phyloP scores from a whole-genome alignment of 805 yeast species.

The Candida ipomoeae region DNA sequence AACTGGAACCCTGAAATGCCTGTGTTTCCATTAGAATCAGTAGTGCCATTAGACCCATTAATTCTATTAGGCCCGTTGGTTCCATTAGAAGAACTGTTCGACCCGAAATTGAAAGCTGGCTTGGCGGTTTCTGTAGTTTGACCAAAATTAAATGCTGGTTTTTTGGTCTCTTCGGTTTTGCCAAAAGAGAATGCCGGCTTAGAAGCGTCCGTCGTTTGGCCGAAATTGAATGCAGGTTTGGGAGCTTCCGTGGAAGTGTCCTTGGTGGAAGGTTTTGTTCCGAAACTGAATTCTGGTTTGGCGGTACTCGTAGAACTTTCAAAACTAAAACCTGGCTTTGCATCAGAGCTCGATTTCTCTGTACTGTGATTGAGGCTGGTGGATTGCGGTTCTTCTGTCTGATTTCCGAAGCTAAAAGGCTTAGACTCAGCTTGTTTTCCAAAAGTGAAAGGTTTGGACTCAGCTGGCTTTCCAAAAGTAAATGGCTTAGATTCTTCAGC shows the following conservation, averaged over 20 bases:
- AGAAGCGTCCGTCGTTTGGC: conserved; percentile 1
- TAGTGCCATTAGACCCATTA: neutral
- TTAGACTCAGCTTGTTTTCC: neutral
- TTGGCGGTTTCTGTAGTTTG: neutral
- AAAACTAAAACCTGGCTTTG: conserved; percentile 2
- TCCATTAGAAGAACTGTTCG: neutral
- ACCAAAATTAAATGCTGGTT: neutral
- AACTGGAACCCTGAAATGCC: conserved; percentile 14
- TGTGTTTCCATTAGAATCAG: neutral
- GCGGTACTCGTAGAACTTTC: neutral
- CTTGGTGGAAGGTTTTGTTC: neutral
- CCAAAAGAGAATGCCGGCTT: conserved; percentile 6
- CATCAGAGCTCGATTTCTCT: neutral
- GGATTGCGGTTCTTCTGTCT: neutral
- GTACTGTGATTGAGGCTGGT: neutral
- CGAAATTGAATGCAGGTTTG: neutral
- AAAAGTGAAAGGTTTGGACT: neutral
- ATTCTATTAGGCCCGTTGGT: neutral
- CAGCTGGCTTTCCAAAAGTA: conserved; percentile 4
- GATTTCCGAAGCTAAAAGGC: neutral
- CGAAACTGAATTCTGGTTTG: neutral
- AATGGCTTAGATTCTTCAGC: neutral
- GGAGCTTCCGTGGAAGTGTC: neutral
- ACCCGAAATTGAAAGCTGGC: neutral
- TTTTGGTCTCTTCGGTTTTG: neutral